Evolutionary conservation across 1,284 basidiomycete genomes (phyloP), one percentile per base, ranked within the genome.

Genomic region (Pseudozyma thailandica): DNA sequence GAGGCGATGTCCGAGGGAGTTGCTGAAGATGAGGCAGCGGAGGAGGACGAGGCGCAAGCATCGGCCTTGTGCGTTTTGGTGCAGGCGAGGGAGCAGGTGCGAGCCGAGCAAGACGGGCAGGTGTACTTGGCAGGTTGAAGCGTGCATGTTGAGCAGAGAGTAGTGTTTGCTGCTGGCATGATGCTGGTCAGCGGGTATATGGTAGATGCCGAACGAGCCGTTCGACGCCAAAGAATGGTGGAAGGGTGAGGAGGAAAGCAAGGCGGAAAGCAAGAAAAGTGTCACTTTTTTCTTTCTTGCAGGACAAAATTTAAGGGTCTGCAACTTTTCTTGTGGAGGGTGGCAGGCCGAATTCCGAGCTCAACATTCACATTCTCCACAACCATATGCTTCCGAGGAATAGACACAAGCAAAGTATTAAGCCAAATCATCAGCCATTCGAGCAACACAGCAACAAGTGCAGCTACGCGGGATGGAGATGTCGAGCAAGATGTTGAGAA

Each of bases 41-140:
- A 18, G 18, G 50, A 33, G 18, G 50, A 43, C 2, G 50, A 35
- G 26, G 41, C 27, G 23, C 23, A 44, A n/a, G 31, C 6, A 10
- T 50, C 15, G 4, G 30, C 13, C 44, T 72, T 72, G 49, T 72
- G 70, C n/a, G 27, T 25, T 26, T 51, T 52, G 5, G 56, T 54
- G 27, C 70, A 72, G 2, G 27, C 45, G 3, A 72, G 23, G 4
- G 64, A 68, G 35, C 70, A 72, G 0, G 64, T 72, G 1, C 47
- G 55, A n/a, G 41, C 37, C 8, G 30, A 33, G 30, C 70, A 72
- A 2, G 21, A 9, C 2, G 70, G 70, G 25, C 70, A 72, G 3
- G 70, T 72, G 44, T 72, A 72, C 21, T 69, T 72, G n/a, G 69
- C 39, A 6, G 54, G 16, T 16, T 48, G 12, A 0, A 21, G 3